Evolutionary conservation across 2,329 filamentous ascomycete species (phyloP), one percentile per base, ranked within the genome.

Genomic region (Calonectria fujianensis): DNA sequence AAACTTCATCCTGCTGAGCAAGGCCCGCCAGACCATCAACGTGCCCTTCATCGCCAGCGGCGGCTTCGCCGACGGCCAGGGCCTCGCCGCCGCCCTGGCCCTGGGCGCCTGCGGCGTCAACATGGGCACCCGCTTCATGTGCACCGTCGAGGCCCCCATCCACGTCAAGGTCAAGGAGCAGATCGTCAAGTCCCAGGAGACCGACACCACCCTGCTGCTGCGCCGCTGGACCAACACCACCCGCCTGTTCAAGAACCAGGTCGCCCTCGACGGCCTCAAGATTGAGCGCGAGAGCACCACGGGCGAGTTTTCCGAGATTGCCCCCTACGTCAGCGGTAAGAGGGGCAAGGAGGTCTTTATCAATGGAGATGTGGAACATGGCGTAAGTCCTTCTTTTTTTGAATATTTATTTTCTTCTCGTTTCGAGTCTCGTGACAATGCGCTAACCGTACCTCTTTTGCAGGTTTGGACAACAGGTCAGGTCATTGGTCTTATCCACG

Each of bases 81-180:
- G 97, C 5, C 90, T 99, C 27, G 97, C 97, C 1, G 97, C 96
- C 2, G 97, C 97, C 10, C 88, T 99, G 80, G 93, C 94, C 51
- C 90, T 99, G 16, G 97, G 97, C 45, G 97, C 97, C 0, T 95
- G 95, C 84, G 97, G 97, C 76, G 93, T 98, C 87, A 99, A 99
- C 87, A 99, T 99, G 97, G 97, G 97, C 73, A 99, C 97, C 13
- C 90, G 97, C 52, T 99, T 98, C 88, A 97, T 99, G 95, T 96
- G 94, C 88, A 98, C 97, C 0, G 89, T 96, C 57, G 97, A 98
- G 86, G 93, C 96, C 20, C 97, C 97, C 0, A 94, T 99, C 77
- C 97, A 99, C 87, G 84, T 92, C 64, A 98, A 98, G 79, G 95
- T 99, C 88, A 99, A 99, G 90, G 90, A 97, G 85, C 90, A 94